Evolutionary conservation across 768 basidiomycete species (phyloP), one percentile per base, ranked within the genome.

Genomic region (Serendipita sp.): DNA sequence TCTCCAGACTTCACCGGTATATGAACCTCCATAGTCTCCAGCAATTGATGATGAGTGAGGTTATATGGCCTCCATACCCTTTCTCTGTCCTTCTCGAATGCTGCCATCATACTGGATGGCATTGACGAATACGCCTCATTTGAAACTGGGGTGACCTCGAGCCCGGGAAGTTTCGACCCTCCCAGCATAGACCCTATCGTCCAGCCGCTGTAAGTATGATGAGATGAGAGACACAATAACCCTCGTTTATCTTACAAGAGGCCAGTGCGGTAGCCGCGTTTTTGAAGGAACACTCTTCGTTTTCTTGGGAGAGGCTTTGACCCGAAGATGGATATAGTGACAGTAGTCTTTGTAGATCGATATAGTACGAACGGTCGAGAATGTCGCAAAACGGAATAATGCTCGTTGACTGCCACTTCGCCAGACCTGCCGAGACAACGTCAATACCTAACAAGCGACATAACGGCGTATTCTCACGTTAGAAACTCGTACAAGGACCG

Each of bases 1-100:
- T 68, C 67, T 16, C 67, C 67, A 18, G 55, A 62, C 15, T 65
- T 45, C 4, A 68, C 67, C 8, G 67, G 67, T 13, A 68, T 66
- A 46, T 68, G 67, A 3, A 68, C 58, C 16, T 33, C 33, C 15
- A 68, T 52, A 5, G 67, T 66, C 45, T 68, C 52, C 45, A 62
- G 33, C 18, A 63, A 52, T 2, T 16, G 37, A 40, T 67, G 66
- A 34, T 62, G 18, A 1, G 44, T 36, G 33, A 46, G 15, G 2
- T 34, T 53, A 8, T 34, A 31, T 3, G 64, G 43, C 2, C 40
- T 23, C 58, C 63, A 66, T 1, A 68, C 37, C 15, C 63, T 52
- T 18, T 53, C 43, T 31, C 66, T 53, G 44, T 68, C 67, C 11
- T 52, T 40, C 16, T 62, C 48, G 27, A 62, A 44, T 10, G 60